Percentiles rank a stretch among this genome's conserved stretches.
Conservation (phyloP, 169 alveolate genomes). For the Toxoplasma gondii region DNA sequence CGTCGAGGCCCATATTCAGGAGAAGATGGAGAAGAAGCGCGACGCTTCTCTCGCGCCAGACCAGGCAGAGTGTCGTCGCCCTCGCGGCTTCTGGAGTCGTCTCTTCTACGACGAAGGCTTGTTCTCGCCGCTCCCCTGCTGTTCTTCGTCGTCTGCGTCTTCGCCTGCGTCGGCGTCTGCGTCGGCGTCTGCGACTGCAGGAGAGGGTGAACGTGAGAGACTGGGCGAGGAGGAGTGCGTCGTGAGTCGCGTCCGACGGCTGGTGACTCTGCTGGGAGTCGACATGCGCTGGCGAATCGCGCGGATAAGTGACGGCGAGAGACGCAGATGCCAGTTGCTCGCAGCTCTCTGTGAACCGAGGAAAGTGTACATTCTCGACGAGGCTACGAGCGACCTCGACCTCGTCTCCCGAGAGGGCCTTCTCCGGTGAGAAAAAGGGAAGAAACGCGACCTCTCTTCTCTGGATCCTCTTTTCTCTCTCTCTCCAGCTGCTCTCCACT, state of each 20-base stretch:
- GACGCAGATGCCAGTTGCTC: constrained; percentile 58
- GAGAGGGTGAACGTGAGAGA: background rate
- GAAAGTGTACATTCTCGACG: constrained; percentile 55
- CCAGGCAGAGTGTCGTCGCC: background rate
- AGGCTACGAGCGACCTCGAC: constrained; percentile 61
- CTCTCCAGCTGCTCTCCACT: background rate
- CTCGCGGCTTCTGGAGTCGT: background rate
- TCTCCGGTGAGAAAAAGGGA: constrained; percentile 23
- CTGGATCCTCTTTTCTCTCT: background rate
- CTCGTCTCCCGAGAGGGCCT: constrained; percentile 55
- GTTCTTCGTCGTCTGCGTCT: background rate
- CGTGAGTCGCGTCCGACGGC: constrained; percentile 5
- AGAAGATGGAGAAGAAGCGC: background rate
- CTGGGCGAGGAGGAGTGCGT: background rate
- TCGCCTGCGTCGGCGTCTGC: background rate
- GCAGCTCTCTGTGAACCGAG: constrained; percentile 15
- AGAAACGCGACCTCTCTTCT: background rate
- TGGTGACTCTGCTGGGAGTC: constrained; percentile 46
- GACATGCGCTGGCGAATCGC: constrained; percentile 50
- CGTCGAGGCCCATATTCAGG: background rate
- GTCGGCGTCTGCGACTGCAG: background rate
- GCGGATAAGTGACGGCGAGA: constrained; percentile 54
- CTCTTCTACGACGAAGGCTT: background rate
- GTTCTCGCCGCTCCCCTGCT: background rate
- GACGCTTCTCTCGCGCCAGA: background rate